These are phyloP conservation scores for Mrakia gelida DNA, from an alignment of 768 basidiomycete genomes.

Conservation along the genomic window DNA sequence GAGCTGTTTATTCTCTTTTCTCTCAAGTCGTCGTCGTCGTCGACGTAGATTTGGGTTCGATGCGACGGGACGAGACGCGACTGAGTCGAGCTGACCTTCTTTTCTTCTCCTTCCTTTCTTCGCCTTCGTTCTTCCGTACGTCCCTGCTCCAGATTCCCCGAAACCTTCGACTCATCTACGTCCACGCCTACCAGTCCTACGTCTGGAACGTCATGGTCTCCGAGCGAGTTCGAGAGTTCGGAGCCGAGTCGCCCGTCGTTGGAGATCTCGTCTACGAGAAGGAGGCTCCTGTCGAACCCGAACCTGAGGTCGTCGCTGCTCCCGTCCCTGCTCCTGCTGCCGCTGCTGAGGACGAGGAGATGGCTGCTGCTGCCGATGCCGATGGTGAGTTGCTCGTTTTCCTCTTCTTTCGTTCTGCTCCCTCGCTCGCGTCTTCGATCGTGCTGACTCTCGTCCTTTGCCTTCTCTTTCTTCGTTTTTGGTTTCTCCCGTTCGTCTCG, in stretches of 20 bases:
- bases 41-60: no score
- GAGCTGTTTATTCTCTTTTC: background rate
- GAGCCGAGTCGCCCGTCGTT: slow-evolving; percentile 65
- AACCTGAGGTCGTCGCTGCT: slow-evolving; percentile 30
- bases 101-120: no score
- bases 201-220: slow-evolving; percentile 98
- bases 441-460: background rate
- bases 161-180: slow-evolving; percentile 93
- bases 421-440: no score
- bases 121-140: no score
- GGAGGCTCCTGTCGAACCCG: slow-evolving; percentile 34
- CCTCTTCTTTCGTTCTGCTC: no score
- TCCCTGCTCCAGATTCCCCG: slow-evolving; percentile 68
- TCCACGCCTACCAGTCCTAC: slow-evolving; percentile 97
- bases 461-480: background rate
- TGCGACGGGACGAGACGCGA: slow-evolving; percentile 8
- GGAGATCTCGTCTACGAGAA: slow-evolving; percentile 86
- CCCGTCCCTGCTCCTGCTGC: slow-evolving; percentile 21
- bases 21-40: no score
- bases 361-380: slow-evolving; percentile 36
- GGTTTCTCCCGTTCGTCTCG: slow-evolving; percentile 37
- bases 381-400: slow-evolving; percentile 21
- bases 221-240: slow-evolving; percentile 77
- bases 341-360: slow-evolving; percentile 38
- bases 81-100: slow-evolving; percentile 26